These are phyloP conservation scores for Sporisorium iseilematis-ciliati DNA, from an alignment of 1,284 basidiomycete species.

Conservation along the genomic window DNA sequence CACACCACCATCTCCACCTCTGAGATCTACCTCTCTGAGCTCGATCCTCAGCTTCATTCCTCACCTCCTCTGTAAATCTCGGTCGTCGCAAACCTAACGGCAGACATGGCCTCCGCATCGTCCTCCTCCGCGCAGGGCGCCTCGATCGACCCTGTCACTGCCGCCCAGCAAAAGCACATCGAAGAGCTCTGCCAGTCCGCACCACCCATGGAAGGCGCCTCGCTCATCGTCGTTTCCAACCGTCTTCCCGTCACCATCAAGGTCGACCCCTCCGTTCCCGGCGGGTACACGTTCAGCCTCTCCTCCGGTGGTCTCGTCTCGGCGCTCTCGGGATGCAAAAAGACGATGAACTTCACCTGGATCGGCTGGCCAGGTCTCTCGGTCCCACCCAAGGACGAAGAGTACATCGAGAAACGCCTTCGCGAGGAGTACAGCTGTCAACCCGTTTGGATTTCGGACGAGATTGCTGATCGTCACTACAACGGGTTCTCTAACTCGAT, in stretches of 20 bases:
- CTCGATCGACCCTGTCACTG: conserved; percentile 22
- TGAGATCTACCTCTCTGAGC: no score
- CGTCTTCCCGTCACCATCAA: conserved; percentile 78
- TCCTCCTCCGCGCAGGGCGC: conserved; percentile 11
- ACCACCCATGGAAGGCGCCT: conserved; percentile 42
- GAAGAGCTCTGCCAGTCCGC: conserved; percentile 33
- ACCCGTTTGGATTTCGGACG: conserved; percentile 96
- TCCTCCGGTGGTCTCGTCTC: conserved; percentile 69
- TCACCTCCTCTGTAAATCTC: not conserved
- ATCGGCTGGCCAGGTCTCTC: conserved; percentile 69
- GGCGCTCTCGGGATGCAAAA: conserved; percentile 67
- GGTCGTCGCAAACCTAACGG: not conserved
- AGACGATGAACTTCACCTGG: conserved; percentile 69
- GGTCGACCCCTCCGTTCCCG: conserved; percentile 60
- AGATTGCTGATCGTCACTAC: conserved; percentile 96
- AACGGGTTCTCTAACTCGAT: conserved; percentile 99
- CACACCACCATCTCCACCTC: not conserved
- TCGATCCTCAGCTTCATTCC: not conserved
- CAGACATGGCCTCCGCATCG: conserved; percentile 26
- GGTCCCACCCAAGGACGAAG: conserved; percentile 58
- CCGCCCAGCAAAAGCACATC: conserved; percentile 40
- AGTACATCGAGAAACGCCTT: conserved; percentile 74
- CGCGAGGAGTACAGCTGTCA: conserved; percentile 96
- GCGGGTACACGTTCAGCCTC: conserved; percentile 66
- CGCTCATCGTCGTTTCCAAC: conserved; percentile 95